Base-by-base conservation (phyloP, 208 protist species). In the Endotrypanum monterogeii region DNA sequence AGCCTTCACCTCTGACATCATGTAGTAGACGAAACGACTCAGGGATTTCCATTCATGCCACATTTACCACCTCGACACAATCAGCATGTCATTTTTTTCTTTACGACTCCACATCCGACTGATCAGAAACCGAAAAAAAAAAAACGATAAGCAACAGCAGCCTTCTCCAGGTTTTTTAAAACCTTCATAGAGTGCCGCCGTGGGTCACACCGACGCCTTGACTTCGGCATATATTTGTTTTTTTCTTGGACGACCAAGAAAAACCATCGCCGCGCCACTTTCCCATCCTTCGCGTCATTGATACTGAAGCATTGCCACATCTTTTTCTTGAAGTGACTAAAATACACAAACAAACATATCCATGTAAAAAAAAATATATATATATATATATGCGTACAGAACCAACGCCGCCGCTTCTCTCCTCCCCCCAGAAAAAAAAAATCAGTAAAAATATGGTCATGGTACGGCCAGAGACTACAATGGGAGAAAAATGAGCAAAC, bases 141-240 rank as follows among this genome's bases (percentile, higher is more conserved):
- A 37, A 28, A 28, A 28, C 58, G 18, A 46, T 44, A 37, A 7
- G 58, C 20, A 14, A 63, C 58, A 41, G n/a, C 12, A 63, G 35
- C 20, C 18, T 23, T 63, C 58, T 2, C 35, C 7, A 48, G 46
- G 61, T 35, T 51, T 51, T 44, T 8, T 48, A 73, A n/a, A 76
- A 57, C 76, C 52, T 63, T 60, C 80, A 62, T 58, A 44, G 55
- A 66, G 28, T 23, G 37, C 20, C 25, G 32, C n/a, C 28, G 37
- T 50, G 32, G 50, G 37, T 23, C 55, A 73, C 25, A 30, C 48
- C 55, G 57, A 76, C 41, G 35, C 56, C 32, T 25, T 5, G 67
- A 52, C 28, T 51, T n/a, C n/a, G n/a, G n/a, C n/a, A n/a, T n/a
- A n/a, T n/a, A n/a, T n/a, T n/a, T n/a, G n/a, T n/a, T n/a, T n/a